These are phyloP conservation scores for Fraxinus nigra DNA, from an alignment of 305 asterid species.

Conservation along the genomic window DNA sequence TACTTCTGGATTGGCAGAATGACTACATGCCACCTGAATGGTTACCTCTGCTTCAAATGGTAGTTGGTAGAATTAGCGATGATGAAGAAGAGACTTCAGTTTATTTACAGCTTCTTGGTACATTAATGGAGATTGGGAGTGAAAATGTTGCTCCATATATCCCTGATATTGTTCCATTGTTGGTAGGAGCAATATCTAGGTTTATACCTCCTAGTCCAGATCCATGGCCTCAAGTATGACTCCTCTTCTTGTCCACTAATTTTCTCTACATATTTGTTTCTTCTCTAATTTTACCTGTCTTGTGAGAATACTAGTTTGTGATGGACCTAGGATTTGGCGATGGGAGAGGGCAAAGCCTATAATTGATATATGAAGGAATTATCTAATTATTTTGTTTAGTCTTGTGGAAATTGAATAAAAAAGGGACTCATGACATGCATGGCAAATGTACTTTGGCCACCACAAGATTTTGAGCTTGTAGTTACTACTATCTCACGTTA, in stretches of 20 bases:
- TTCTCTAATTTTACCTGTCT: conserved; percentile 3
- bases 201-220: conserved; percentile 31
- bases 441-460: neutral
- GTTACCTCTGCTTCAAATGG: conserved; percentile 42
- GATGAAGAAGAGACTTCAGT: conserved; percentile 38
- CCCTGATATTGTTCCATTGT: conserved; percentile 35
- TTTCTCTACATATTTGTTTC: neutral
- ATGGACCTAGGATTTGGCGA: neutral
- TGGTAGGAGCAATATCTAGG: conserved; percentile 33
- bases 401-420: neutral
- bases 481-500: neutral
- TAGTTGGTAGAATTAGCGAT: conserved; percentile 30
- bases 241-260: neutral
- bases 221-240: conserved; percentile 45
- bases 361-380: neutral
- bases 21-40: conserved; percentile 46
- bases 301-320: conserved; percentile 1
- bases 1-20: conserved; percentile 33
- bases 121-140: conserved; percentile 36
- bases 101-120: conserved; percentile 39
- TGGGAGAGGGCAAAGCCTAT: neutral
- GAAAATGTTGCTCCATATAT: conserved; percentile 38
- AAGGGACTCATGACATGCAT: neutral
- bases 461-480: neutral
- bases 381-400: neutral